phyloP scores from a whole-genome alignment of 1,284 basidiomycete species.

The Ceratobasidium sp. region DNA sequence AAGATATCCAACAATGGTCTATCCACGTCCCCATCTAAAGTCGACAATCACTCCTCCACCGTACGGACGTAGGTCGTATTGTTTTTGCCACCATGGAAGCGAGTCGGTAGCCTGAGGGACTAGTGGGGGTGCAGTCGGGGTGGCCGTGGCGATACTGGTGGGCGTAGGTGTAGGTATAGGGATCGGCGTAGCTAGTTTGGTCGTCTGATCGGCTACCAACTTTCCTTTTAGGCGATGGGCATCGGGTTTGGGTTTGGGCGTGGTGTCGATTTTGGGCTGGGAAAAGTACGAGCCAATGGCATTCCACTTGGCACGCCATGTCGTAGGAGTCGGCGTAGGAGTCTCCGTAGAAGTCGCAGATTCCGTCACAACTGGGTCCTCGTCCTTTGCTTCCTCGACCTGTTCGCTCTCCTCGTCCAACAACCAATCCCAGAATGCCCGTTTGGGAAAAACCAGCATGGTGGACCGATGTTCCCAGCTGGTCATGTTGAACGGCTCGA shows the following conservation, averaged over 20 bases:
- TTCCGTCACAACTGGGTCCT: not conserved
- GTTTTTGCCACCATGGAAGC: slow-evolving; percentile 56
- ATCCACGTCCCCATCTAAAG: slow-evolving; percentile 53
- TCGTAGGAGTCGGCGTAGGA: not conserved
- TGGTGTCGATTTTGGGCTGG: not conserved
- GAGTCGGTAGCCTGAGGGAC: not conserved
- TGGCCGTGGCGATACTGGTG: slow-evolving; percentile 2
- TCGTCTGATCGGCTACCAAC: not conserved
- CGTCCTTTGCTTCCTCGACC: not conserved
- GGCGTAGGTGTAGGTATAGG: not conserved
- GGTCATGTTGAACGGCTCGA: slow-evolving; percentile 74
- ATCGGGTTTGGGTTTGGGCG: not conserved
- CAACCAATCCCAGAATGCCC: slow-evolving; percentile 38
- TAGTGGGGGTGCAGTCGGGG: not conserved
- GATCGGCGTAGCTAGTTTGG: not conserved
- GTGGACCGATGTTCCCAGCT: slow-evolving; percentile 62
- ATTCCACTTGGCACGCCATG: slow-evolving; percentile 18
- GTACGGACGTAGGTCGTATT: slow-evolving; percentile 73
- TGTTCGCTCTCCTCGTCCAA: slow-evolving; percentile 20
- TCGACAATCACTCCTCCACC: slow-evolving; percentile 74
- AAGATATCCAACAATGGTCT: not conserved
- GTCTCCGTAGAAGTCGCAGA: not conserved
- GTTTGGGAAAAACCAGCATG: slow-evolving; percentile 44
- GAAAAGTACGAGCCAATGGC: slow-evolving; percentile 2
- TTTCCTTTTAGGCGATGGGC: not conserved